phyloP scores from a whole-genome alignment of 163 green algal species.

The Botryococcus braunii region DNA sequence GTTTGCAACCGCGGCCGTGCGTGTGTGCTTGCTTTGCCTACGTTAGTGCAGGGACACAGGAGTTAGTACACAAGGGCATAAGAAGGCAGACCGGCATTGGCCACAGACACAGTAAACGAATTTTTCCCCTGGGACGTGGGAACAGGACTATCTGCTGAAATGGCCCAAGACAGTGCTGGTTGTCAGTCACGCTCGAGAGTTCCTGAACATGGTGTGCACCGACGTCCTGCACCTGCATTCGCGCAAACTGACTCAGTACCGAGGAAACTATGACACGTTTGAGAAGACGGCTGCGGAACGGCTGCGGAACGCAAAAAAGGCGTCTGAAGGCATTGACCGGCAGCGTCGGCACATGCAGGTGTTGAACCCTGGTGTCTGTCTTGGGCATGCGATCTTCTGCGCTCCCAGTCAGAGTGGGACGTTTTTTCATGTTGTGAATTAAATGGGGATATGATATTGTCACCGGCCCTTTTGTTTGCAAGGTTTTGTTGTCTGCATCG shows the following conservation, averaged over 20 bases:
- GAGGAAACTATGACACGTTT: constrained; percentile 65
- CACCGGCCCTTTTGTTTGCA: no score
- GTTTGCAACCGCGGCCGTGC: no score
- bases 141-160: constrained; percentile 60
- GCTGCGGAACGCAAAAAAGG: constrained; percentile 54
- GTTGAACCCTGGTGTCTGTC: no score
- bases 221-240: constrained; percentile 57
- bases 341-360: constrained; percentile 57
- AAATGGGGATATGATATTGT: no score
- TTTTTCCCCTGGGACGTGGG: no score
- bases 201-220: constrained; percentile 71
- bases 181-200: constrained; percentile 74
- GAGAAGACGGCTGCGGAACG: constrained; percentile 35
- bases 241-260: constrained; percentile 17
- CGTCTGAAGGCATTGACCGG: constrained; percentile 49
- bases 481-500: no score
- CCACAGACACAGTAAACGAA: no score
- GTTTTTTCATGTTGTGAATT: no score
- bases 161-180: constrained; percentile 73
- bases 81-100: no score
- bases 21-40: not conserved
- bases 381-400: no score
- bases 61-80: not conserved
- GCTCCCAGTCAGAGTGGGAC: no score
- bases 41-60: not conserved